These are phyloP conservation scores for Schoenoplectus triqueter DNA, from an alignment of 202 grass and related monocot genomes.

Conservation along the genomic window DNA sequence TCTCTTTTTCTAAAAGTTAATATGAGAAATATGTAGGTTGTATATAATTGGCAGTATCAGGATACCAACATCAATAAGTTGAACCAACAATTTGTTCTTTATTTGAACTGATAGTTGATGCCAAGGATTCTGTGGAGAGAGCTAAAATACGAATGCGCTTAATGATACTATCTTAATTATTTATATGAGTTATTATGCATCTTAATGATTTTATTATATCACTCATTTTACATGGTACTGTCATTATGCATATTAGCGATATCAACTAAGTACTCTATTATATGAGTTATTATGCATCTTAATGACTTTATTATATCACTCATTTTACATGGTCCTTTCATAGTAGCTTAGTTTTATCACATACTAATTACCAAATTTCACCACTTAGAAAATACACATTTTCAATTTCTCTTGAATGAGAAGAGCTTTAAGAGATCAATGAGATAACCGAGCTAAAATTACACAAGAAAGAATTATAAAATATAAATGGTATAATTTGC, in stretches of 20 bases:
- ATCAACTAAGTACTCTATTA: too few species aligned
- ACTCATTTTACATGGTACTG: too few species aligned
- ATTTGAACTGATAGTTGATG: slow-evolving; percentile 1
- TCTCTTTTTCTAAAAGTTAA: not conserved
- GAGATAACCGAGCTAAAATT: not conserved
- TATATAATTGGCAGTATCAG: not conserved
- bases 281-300: too few species aligned
- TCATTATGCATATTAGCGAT: too few species aligned
- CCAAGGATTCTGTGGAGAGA: not conserved
- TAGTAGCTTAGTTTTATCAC: not conserved
- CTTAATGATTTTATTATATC: too few species aligned
- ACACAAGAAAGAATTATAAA: not conserved
- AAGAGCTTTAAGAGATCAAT: not conserved
- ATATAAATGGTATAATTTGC: not conserved
- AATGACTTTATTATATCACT: too few species aligned
- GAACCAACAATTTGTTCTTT: slow-evolving; percentile 20
- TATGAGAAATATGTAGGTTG: not conserved
- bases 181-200: too few species aligned
- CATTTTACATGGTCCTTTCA: not conserved
- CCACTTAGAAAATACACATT: not conserved
- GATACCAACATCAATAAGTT: not conserved
- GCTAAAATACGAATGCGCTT: too few species aligned
- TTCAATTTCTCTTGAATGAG: slow-evolving; percentile 11
- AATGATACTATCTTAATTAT: too few species aligned
- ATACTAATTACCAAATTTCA: not conserved